A percentile compares a stretch with the other conserved stretches of the same genome.
Evolutionary conservation across 306 rosid species (phyloP).

Genomic region (Quercus cerris): DNA sequence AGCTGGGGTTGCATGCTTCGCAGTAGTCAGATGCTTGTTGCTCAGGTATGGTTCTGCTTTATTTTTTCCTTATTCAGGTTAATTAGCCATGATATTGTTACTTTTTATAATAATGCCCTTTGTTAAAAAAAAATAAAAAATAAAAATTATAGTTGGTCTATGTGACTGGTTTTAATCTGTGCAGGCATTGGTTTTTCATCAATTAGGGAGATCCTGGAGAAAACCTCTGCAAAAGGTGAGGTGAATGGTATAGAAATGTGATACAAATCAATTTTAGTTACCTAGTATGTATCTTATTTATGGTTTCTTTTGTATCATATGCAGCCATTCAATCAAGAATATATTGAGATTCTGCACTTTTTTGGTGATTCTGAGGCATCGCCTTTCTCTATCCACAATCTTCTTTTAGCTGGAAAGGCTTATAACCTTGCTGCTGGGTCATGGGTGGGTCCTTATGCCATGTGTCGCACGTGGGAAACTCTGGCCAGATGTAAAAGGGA

Average conservation of each 20-base stretch:
- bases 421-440: slow-evolving; percentile 91
- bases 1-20: slow-evolving; percentile 98
- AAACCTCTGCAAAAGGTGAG: slow-evolving; percentile 61
- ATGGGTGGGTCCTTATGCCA: slow-evolving; percentile 99
- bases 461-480: slow-evolving; percentile 97
- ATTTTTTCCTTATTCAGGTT: neutral
- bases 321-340: slow-evolving; percentile 71
- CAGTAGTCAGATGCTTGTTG: slow-evolving; percentile 98
- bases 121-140: too few relatives aligned
- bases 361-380: slow-evolving; percentile 84
- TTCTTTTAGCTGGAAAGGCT: slow-evolving; percentile 81
- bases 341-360: slow-evolving; percentile 57
- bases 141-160: neutral
- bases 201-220: slow-evolving; percentile 89
- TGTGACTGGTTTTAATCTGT: slow-evolving; percentile 13
- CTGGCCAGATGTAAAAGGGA: slow-evolving; percentile 56
- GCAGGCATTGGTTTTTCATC: slow-evolving; percentile 85
- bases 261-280: neutral
- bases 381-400: slow-evolving; percentile 80
- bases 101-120: neutral
- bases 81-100: neutral
- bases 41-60: slow-evolving; percentile 59
- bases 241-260: slow-evolving; percentile 22
- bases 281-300: neutral
- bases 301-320: slow-evolving; percentile 9